phyloP scores from a whole-genome alignment of 1,284 basidiomycete genomes.

The Peniophora sp. region DNA sequence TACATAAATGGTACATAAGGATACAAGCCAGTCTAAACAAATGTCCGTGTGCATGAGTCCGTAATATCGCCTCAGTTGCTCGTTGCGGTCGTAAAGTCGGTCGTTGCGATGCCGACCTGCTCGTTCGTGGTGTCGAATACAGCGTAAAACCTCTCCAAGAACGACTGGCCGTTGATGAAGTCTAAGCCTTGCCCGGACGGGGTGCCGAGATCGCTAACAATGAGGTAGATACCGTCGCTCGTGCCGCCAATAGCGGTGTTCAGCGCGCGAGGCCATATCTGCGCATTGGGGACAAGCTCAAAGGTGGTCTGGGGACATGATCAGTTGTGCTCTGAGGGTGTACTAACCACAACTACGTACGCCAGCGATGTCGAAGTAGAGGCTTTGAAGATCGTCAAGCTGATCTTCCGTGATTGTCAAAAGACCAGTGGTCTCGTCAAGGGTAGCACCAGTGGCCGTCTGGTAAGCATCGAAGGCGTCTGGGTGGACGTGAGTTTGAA shows the following conservation, averaged over 20 bases:
- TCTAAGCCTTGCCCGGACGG: constrained; percentile 23
- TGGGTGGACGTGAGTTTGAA: constrained; percentile 4
- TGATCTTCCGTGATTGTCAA: constrained; percentile 28
- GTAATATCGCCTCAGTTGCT: constrained; percentile 32
- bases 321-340: neutral
- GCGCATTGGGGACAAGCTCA: constrained; percentile 36
- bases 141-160: constrained; percentile 31
- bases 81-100: constrained; percentile 44
- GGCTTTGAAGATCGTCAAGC: constrained; percentile 28
- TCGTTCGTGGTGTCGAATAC: constrained; percentile 27
- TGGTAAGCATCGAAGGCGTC: constrained; percentile 26
- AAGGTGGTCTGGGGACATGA: constrained; percentile 20
- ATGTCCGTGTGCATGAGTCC: too few species aligned
- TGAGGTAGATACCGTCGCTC: constrained; percentile 35
- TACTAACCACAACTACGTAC: constrained; percentile 15
- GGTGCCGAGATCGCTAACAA: constrained; percentile 26
- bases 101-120: constrained; percentile 51
- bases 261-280: constrained; percentile 37
- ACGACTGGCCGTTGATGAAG: constrained; percentile 38
- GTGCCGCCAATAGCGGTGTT: constrained; percentile 37
- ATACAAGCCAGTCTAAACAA: too few species aligned
- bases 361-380: constrained; percentile 33
- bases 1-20: too few species aligned
- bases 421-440: constrained; percentile 30
- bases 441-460: constrained; percentile 26